Percentiles rank a stretch among this genome's conserved stretches.
Evolutionary conservation across 2,329 filamentous ascomycete genomes (phyloP).

Genomic region (Orbilia ellipsospora): DNA sequence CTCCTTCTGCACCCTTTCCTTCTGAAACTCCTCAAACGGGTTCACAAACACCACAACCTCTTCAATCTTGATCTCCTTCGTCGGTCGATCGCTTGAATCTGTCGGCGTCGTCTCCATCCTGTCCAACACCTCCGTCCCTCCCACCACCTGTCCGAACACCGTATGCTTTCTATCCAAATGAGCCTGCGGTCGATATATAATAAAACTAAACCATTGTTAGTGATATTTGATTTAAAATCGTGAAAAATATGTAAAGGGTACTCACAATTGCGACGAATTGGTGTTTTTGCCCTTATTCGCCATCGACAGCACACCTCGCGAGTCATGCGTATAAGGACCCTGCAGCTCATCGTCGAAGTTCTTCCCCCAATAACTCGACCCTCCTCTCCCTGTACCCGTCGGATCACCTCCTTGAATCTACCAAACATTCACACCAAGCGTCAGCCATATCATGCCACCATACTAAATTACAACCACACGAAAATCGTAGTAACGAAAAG

Average conservation of each 20-base stretch:
- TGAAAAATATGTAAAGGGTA: conserved; percentile 60
- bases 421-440: neutral
- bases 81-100: conserved; percentile 79
- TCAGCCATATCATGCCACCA: neutral
- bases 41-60: conserved; percentile 89
- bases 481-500: neutral
- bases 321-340: conserved; percentile 84
- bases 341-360: conserved; percentile 95
- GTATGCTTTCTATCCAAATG: conserved; percentile 94
- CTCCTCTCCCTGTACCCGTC: conserved; percentile 90
- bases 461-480: no score
- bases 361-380: conserved; percentile 90
- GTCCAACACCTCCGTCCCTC: conserved; percentile 76
- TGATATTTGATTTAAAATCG: neutral
- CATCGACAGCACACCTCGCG: conserved; percentile 86
- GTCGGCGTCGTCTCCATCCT: conserved; percentile 81
- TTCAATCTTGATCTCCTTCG: conserved; percentile 81
- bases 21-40: conserved; percentile 92
- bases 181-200: conserved; percentile 83
- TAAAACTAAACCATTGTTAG: conserved; percentile 69
- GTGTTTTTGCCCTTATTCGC: conserved; percentile 99
- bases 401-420: conserved; percentile 91
- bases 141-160: conserved; percentile 89
- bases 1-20: conserved; percentile 75
- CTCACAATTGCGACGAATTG: conserved; percentile 85